These are phyloP conservation scores for Bacidia rubella DNA, from an alignment of 495 filamentous ascomycete species.

Conservation along the genomic window DNA sequence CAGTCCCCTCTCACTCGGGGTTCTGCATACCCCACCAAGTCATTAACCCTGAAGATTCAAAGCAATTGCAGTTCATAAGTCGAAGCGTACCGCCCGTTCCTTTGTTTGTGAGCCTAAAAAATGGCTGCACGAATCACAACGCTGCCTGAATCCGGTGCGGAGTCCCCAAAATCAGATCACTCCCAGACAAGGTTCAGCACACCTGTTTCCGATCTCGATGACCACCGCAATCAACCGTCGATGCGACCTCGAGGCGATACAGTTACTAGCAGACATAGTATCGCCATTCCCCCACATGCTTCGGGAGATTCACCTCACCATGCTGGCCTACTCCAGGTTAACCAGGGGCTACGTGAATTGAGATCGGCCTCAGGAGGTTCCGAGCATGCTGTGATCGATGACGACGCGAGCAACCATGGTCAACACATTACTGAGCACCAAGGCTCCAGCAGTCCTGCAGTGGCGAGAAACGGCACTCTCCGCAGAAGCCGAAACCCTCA, in stretches of 20 bases:
- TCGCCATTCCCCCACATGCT: neutral
- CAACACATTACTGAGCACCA: slow-evolving; percentile 20
- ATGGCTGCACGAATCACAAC: slow-evolving; percentile 2
- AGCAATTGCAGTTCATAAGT: neutral
- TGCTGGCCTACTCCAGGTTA: slow-evolving; percentile 35
- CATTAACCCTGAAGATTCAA: neutral
- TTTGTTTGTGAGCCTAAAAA: too few relatives aligned
- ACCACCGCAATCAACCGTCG: slow-evolving; percentile 70
- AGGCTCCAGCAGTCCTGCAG: slow-evolving; percentile 19
- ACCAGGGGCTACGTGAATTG: slow-evolving; percentile 31
- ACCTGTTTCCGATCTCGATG: slow-evolving; percentile 80
- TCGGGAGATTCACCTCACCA: slow-evolving; percentile 7
- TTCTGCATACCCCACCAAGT: neutral
- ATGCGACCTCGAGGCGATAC: slow-evolving; percentile 51
- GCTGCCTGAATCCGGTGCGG: slow-evolving; percentile 20
- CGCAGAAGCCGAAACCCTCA: slow-evolving; percentile 21
- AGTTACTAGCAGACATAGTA: slow-evolving; percentile 27
- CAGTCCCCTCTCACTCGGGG: slow-evolving; percentile 11
- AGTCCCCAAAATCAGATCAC: slow-evolving; percentile 47
- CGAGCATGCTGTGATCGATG: slow-evolving; percentile 76
- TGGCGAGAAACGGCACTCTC: slow-evolving; percentile 10
- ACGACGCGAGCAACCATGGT: slow-evolving; percentile 44
- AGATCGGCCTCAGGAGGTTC: slow-evolving; percentile 51
- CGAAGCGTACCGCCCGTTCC: neutral
- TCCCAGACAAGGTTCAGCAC: slow-evolving; percentile 52